Evolutionary conservation across 78 protist genomes (phyloP).

Genomic region (Dictyostelium intermedium): DNA sequence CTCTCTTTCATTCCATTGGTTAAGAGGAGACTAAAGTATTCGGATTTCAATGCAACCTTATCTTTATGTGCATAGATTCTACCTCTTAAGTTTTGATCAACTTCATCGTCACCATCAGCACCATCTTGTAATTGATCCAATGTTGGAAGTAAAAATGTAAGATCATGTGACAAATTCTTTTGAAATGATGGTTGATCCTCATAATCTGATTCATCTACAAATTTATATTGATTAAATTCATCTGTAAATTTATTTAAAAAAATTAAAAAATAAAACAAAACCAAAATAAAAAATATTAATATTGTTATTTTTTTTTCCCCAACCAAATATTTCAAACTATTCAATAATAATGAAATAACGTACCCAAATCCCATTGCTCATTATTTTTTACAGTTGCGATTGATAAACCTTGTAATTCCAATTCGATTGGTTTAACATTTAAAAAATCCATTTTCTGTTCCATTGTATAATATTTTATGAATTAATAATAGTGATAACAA

Average conservation of each 20-base stretch:
- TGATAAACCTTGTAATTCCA: background rate
- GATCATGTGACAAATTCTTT: slow-evolving; percentile 65
- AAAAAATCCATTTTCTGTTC: slow-evolving; percentile 25
- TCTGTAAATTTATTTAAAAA: background rate
- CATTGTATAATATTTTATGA: background rate
- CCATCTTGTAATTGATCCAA: background rate
- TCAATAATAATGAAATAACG: no score
- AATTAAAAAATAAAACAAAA: background rate
- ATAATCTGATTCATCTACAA: slow-evolving; percentile 29
- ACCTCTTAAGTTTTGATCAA: background rate
- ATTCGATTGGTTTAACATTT: slow-evolving; percentile 9
- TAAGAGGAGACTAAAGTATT: slow-evolving; percentile 34
- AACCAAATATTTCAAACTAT: no score
- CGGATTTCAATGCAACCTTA: slow-evolving; percentile 10
- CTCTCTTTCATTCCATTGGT: slow-evolving; percentile 75
- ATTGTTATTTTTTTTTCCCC: no score
- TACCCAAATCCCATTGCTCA: background rate
- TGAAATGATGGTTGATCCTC: slow-evolving; percentile 62
- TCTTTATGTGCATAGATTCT: slow-evolving; percentile 56
- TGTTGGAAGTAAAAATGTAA: slow-evolving; percentile 45
- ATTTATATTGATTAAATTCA: slow-evolving; percentile 17
- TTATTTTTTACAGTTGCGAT: background rate
- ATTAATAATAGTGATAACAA: background rate
- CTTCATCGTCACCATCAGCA: background rate
- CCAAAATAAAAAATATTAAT: background rate